Base-by-base conservation (phyloP, 768 basidiomycete genomes). In the Amanita muscaria region DNA sequence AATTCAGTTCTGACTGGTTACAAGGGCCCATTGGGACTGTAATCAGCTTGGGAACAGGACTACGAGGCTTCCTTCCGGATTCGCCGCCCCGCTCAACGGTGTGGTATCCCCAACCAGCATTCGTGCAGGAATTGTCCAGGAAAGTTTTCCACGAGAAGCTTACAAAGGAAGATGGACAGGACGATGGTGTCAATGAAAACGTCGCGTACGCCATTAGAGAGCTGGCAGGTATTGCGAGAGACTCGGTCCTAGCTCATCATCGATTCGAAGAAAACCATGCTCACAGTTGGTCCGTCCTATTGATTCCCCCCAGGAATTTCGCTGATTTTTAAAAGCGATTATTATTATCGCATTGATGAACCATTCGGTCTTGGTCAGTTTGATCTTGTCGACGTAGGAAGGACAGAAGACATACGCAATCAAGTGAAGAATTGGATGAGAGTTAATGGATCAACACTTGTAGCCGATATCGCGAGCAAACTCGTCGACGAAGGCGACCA, bases 1-100 rank as follows among this genome's bases (percentile, higher is more conserved):
- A 59, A 46, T 30, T 21, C 5, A 29, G 48, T 21, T 24, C 38
- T 3, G 21, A 56, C 11, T 58, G 56, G 56, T 52, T 53, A 6
- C 48, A 40, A 14, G 51, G 46, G 24, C 44, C 49, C 11, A 30
- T 46, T 12, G 47, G 47, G 5, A 21, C 46, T 9, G 27, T 59
- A 10, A 35, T 54, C 29, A 53, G 49, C 34, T 24, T 57, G n/a
- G 57, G 57, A 11, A 52, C 56, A 5, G 42, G 44, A 4, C 48
- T 56, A 14, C 33, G 30, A 6, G 40, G 23, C 18, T 41, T 44
- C 19, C 49, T 44, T 18, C 34, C 43, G 2, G 18, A 36, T 18
- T n/a, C 25, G 21, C 34, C 8, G 24, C 40, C 10, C 36, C 50
- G 7, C 44, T 29, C 44, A 31, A 47, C 18, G 16, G 37, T 16